Percentiles rank a stretch among this genome's conserved stretches.
These are phyloP conservation scores for Phaseolus lunatus DNA, from an alignment of 306 rosid genomes.

Conservation along the genomic window DNA sequence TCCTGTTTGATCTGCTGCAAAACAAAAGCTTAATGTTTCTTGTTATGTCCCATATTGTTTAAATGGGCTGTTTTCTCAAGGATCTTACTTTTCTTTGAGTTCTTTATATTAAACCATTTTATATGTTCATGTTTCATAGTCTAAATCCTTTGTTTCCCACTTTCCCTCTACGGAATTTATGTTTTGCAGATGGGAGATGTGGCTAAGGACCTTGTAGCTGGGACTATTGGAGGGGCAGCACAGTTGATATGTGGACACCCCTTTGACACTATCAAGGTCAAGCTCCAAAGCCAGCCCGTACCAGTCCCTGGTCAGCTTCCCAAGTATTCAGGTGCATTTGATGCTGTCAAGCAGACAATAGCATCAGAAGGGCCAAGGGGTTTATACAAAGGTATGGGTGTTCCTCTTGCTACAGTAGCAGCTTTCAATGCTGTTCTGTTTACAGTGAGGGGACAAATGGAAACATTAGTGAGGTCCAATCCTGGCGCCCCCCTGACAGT, in stretches of 20 bases:
- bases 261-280: conserved; percentile 97
- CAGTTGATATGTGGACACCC: conserved; percentile 94
- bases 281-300: conserved; percentile 96
- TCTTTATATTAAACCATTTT: background rate
- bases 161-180: conserved; percentile 8
- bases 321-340: conserved; percentile 85
- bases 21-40: background rate
- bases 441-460: conserved; percentile 91
- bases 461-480: conserved; percentile 71
- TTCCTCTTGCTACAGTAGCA: conserved; percentile 96
- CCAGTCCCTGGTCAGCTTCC: conserved; percentile 87
- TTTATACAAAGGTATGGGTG: conserved; percentile 98
- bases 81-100: background rate
- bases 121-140: background rate
- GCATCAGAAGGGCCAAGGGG: conserved; percentile 94
- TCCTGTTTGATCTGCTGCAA: background rate
- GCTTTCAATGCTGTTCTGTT: conserved; percentile 97
- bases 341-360: conserved; percentile 92
- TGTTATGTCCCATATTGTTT: conserved; percentile 13
- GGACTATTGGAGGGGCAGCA: conserved; percentile 93
- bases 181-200: conserved; percentile 85
- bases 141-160: conserved; percentile 9
- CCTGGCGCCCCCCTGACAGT: conserved; percentile 80
- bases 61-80: conserved; percentile 23
- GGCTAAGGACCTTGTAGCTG: conserved; percentile 88